phyloP scores from a whole-genome alignment of 495 filamentous ascomycete species.

The Penicillium paradoxum region DNA sequence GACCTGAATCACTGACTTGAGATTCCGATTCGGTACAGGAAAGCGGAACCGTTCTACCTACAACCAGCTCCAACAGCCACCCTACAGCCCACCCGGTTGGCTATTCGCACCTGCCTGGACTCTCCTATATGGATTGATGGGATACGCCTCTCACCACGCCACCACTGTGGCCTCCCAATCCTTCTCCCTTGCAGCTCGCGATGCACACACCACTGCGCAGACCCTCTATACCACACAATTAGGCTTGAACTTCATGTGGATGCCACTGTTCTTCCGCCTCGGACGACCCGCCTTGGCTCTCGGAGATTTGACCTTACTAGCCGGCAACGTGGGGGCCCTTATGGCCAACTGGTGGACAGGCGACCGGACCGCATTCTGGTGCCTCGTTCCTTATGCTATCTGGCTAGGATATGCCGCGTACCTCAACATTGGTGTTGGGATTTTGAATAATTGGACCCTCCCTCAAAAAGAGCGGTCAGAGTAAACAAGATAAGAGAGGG shows the following conservation, averaged over 20 bases:
- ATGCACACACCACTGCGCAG: conserved; percentile 25
- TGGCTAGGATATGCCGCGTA: conserved; percentile 73
- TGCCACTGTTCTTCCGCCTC: conserved; percentile 84
- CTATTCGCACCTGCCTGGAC: conserved; percentile 88
- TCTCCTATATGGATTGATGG: conserved; percentile 79
- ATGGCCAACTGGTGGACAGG: conserved; percentile 69
- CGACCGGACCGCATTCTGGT: conserved; percentile 65
- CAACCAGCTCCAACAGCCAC: conserved; percentile 67
- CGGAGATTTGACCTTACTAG: conserved; percentile 67
- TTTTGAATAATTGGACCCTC: conserved; percentile 14
- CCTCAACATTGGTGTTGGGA: conserved; percentile 17
- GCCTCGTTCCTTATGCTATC: conserved; percentile 69
- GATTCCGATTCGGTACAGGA: conserved; percentile 23
- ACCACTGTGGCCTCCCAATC: conserved; percentile 50
- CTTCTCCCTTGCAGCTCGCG: conserved; percentile 24
- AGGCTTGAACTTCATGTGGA: conserved; percentile 79
- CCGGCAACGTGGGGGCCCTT: conserved; percentile 63
- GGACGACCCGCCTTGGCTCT: conserved; percentile 67
- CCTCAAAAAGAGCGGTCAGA: conserved; percentile 9
- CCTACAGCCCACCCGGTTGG: conserved; percentile 69
- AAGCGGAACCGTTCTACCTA: conserved; percentile 60
- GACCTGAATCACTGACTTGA: background rate
- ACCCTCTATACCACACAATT: conserved; percentile 83
- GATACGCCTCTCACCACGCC: conserved; percentile 75
- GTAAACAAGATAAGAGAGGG: conserved; percentile 2